A percentile compares a stretch with the other conserved stretches of the same genome.
Conservation (phyloP, 768 basidiomycete species). For the Imleria badia region DNA sequence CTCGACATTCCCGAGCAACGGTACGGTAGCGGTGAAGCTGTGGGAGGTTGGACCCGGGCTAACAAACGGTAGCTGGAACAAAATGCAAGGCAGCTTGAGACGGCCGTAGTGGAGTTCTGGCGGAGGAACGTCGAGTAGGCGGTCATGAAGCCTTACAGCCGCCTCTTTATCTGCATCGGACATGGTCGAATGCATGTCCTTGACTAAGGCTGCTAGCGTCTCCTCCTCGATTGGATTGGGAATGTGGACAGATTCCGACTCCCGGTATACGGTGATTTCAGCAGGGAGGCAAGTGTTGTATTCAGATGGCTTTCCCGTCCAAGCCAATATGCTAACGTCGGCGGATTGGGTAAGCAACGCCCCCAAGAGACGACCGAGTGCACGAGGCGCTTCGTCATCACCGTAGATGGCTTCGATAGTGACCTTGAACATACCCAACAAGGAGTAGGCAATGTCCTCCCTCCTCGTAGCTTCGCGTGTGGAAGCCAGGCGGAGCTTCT, state of each 20-base stretch:
- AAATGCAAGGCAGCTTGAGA: conserved; percentile 12
- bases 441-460: conserved; percentile 27
- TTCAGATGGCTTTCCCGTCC: conserved; percentile 17
- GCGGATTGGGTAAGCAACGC: conserved; percentile 12
- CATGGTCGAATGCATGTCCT: not conserved
- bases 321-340: conserved; percentile 16
- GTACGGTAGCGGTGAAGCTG: not conserved
- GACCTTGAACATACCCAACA: conserved; percentile 24
- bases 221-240: not conserved
- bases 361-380: conserved; percentile 21
- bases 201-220: not conserved
- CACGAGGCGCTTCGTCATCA: conserved; percentile 16
- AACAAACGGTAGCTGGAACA: not conserved
- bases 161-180: not conserved
- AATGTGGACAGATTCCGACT: not conserved
- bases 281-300: conserved; percentile 24
- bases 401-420: conserved; percentile 21
- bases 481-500: conserved; percentile 26
- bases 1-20: conserved; percentile 3
- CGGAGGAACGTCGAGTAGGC: not conserved
- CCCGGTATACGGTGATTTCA: conserved; percentile 14
- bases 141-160: conserved; percentile 5
- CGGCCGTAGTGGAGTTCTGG: conserved; percentile 12
- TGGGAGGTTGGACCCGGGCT: not conserved
- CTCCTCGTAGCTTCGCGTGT: conserved; percentile 12